Percentiles rank a stretch among this genome's conserved stretches.
Conservation (phyloP, 352 stramenopile genomes). For the Phytophthora ramorum region DNA sequence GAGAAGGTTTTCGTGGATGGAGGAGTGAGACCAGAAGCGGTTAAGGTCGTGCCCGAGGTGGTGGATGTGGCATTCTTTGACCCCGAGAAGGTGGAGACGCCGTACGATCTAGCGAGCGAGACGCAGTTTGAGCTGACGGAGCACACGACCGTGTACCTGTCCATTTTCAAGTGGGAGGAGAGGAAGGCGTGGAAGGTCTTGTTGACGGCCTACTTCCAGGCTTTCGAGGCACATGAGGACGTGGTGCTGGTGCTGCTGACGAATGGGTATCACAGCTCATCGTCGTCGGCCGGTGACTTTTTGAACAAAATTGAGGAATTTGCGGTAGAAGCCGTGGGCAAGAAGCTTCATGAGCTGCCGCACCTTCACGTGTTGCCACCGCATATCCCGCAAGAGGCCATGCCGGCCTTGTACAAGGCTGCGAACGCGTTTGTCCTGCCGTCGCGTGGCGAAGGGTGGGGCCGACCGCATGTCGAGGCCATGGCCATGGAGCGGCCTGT, state of each 20-base stretch:
- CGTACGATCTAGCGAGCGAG: conserved; percentile 60
- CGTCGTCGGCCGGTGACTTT: conserved; percentile 58
- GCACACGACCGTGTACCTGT: conserved; percentile 86
- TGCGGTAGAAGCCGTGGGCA: conserved; percentile 47
- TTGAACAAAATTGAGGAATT: conserved; percentile 65
- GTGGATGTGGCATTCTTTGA: conserved; percentile 93
- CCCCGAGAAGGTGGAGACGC: conserved; percentile 46
- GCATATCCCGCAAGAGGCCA: conserved; percentile 56
- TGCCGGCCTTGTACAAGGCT: conserved; percentile 79
- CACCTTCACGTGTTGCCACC: conserved; percentile 69
- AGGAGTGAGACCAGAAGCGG: conserved; percentile 53
- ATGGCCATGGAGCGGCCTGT: conserved; percentile 93
- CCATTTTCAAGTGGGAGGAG: conserved; percentile 95
- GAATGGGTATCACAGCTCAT: conserved; percentile 82
- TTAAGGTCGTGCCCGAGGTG: conserved; percentile 87
- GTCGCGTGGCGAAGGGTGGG: conserved; percentile 94
- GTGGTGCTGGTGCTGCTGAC: conserved; percentile 89
- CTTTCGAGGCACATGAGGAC: conserved; percentile 65
- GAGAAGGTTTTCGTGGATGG: conserved; percentile 73
- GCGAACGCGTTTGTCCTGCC: conserved; percentile 90
- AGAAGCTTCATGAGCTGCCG: conserved; percentile 57
- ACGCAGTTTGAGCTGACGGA: conserved; percentile 39
- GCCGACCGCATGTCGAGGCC: conserved; percentile 92
- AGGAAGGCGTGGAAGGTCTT: conserved; percentile 92
- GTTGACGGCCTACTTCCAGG: conserved; percentile 83